Conservation (phyloP, 352 stramenopile genomes). For the Phytophthora litchii region DNA sequence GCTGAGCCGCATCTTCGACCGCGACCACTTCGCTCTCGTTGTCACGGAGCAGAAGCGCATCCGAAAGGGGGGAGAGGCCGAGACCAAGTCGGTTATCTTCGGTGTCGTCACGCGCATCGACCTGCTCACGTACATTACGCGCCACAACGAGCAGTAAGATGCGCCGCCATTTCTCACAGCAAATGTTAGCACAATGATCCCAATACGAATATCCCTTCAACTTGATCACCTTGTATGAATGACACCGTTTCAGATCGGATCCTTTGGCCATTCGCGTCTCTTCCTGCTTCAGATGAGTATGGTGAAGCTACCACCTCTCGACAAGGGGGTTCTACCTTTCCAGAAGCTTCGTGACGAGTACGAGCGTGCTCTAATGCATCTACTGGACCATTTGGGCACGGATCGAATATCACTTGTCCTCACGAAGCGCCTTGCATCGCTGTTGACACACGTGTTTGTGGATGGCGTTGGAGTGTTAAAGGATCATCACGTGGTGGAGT, state of each 20-base stretch:
- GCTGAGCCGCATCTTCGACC: constrained; percentile 95
- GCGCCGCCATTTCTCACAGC: background rate
- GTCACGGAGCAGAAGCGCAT: constrained; percentile 94
- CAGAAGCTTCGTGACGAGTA: constrained; percentile 54
- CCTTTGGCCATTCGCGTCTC: constrained; percentile 21
- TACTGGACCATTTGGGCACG: constrained; percentile 40
- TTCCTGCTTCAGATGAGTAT: constrained; percentile 22
- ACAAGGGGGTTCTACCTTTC: constrained; percentile 33
- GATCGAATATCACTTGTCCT: constrained; percentile 60
- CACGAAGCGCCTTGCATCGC: constrained; percentile 52
- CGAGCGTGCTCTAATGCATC: constrained; percentile 43
- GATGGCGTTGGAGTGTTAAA: constrained; percentile 48
- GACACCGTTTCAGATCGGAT: constrained; percentile 3
- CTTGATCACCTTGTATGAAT: constrained; percentile 5
- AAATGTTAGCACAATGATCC: constrained; percentile 11
- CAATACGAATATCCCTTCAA: constrained; percentile 24
- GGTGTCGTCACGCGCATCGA: constrained; percentile 97
- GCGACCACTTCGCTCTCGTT: constrained; percentile 96
- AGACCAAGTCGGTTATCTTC: constrained; percentile 92
- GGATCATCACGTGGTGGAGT: constrained; percentile 46
- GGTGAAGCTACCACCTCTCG: constrained; percentile 39
- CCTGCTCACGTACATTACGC: constrained; percentile 95
- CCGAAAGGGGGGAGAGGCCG: constrained; percentile 67
- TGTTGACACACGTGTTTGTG: constrained; percentile 69
- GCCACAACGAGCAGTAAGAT: constrained; percentile 47